Conservation (phyloP, 1,284 basidiomycete genomes). For the Fomitopsis schrenkii region DNA sequence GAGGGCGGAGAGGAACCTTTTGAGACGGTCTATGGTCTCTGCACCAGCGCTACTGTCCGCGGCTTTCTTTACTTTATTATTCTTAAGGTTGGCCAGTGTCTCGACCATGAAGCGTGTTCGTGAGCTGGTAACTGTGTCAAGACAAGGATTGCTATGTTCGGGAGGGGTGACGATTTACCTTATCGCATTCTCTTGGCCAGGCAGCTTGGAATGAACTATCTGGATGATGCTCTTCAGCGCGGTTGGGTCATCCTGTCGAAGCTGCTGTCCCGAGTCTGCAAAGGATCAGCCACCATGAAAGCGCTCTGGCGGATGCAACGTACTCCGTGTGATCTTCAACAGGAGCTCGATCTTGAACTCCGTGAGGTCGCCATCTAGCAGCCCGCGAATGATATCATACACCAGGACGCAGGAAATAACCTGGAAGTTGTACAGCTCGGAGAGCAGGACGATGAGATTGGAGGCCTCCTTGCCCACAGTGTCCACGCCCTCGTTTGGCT, state of each 20-base stretch:
- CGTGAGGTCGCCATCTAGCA: slow-evolving; percentile 63
- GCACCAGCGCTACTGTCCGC: slow-evolving; percentile 55
- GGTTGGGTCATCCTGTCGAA: slow-evolving; percentile 85
- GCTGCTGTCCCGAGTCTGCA: slow-evolving; percentile 79
- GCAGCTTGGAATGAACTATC: slow-evolving; percentile 74
- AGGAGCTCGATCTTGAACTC: slow-evolving; percentile 87
- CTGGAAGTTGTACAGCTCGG: slow-evolving; percentile 95
- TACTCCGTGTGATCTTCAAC: slow-evolving; percentile 83
- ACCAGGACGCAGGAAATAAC: slow-evolving; percentile 86
- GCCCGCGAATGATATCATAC: slow-evolving; percentile 84
- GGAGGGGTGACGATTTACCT: slow-evolving; percentile 42
- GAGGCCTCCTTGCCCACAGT: slow-evolving; percentile 78
- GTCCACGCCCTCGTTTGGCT: slow-evolving; percentile 23
- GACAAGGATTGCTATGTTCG: background rate
- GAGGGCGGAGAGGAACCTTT: slow-evolving; percentile 75
- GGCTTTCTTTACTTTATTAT: slow-evolving; percentile 78
- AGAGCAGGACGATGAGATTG: slow-evolving; percentile 85
- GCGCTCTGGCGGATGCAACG: slow-evolving; percentile 23
- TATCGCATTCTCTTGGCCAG: slow-evolving; percentile 49
- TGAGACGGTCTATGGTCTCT: slow-evolving; percentile 79
- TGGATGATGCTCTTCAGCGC: slow-evolving; percentile 83
- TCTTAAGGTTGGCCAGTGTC: slow-evolving; percentile 85
- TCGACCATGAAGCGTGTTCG: slow-evolving; percentile 92
- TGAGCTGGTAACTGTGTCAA: slow-evolving; percentile 44
- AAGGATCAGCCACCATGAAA: background rate